Evolutionary conservation across 2,329 filamentous ascomycete genomes (phyloP), one percentile per base, ranked within the genome.

Genomic region (Calonectria pseudoreteaudii): DNA sequence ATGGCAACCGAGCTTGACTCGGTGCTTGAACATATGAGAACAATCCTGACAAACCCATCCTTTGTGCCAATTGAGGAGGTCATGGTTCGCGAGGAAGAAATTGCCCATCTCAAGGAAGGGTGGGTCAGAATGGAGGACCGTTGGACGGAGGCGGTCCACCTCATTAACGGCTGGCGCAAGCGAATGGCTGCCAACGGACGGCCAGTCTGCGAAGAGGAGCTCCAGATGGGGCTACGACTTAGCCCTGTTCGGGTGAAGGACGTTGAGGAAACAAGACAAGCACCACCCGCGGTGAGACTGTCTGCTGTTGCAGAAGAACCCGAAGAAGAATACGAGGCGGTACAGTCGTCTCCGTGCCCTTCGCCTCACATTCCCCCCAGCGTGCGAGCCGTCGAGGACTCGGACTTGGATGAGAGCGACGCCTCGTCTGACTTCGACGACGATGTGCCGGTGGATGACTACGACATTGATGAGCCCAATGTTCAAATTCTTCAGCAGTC

Each of bases 41-140:
- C 90, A 3, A 91, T 99, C 47, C 88, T 99, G 56, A 98, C 95
- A 11, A 98, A 98, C 81, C 97, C 97, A 1, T 98, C 96, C 3
- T 99, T 98, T 83, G 97, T 98, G 18, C 94, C 96, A 0, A 91
- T 98, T 28, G 97, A 98, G 80, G 97, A 98, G 83, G 95, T 99
- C 2, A 93, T 97, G 81, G 86, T 95, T n/a, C 92, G 96, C 69
- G 96, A 99, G 76, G 94, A 97, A 73, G 96, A 98, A 83, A 98
- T 99, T 76, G 89, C 90, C 67, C 91, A 94, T 66, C 88, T 99
- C 62, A 92, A 95, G 69, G 91, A 94, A 70, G 95, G 96, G 20
- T 98, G 96, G 93, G 94, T 97, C 82, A 95, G 94, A 85, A 98
- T 98, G 94, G 96, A 98, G 84, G 90, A 88, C 28, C 91, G 95